Percentiles rank a stretch among this genome's conserved stretches.
These are phyloP conservation scores for Colletotrichum sidae DNA, from an alignment of 2,329 filamentous ascomycete genomes.

Conservation along the genomic window DNA sequence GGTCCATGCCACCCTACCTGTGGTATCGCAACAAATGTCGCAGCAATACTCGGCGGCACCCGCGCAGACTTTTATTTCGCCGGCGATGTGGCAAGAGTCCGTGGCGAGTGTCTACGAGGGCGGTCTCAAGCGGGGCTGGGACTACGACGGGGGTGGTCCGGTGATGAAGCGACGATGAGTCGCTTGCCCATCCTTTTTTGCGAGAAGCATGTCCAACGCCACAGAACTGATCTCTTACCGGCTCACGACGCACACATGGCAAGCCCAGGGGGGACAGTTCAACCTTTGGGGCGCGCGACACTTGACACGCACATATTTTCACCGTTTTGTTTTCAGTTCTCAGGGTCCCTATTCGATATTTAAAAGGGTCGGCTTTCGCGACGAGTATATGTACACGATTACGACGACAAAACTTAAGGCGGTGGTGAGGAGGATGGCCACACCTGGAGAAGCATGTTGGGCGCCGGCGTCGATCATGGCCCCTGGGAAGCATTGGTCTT, in stretches of 20 bases:
- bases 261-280: no score
- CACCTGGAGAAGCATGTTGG: constrained; percentile 9
- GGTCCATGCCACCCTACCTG: constrained; percentile 57
- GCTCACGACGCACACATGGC: no score
- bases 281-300: constrained; percentile 1
- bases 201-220: constrained; percentile 1
- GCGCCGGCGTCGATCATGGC: constrained; percentile 26
- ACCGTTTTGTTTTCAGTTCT: constrained; percentile 16
- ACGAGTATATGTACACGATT: constrained; percentile 37
- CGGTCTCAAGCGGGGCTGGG: constrained; percentile 72
- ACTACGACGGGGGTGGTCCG: constrained; percentile 57
- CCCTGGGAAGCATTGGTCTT: constrained; percentile 19
- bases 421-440: constrained; percentile 9
- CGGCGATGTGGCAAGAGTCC: constrained; percentile 80
- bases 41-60: constrained; percentile 65
- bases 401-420: constrained; percentile 20
- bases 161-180: constrained; percentile 41
- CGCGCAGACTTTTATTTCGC: constrained; percentile 72
- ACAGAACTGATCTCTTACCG: background rate
- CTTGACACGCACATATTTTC: constrained; percentile 28
- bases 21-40: constrained; percentile 58
- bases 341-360: constrained; percentile 19
- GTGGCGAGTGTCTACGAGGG: constrained; percentile 77
- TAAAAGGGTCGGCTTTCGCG: constrained; percentile 28
- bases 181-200: constrained; percentile 9